phyloP scores from a whole-genome alignment of 2,329 filamentous ascomycete genomes.

The Lithohypha guttulata region DNA sequence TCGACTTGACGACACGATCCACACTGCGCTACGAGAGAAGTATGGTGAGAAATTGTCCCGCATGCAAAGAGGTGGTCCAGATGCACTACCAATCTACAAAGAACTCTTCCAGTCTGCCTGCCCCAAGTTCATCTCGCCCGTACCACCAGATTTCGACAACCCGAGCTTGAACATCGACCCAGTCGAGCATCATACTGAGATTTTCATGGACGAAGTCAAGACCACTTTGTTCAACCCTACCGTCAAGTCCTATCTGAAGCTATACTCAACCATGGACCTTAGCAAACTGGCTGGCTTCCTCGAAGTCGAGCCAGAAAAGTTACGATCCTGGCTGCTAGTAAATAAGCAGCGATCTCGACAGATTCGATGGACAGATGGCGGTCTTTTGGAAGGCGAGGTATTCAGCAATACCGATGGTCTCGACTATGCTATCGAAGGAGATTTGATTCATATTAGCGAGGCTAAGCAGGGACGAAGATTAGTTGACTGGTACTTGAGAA shows the following conservation, averaged over 20 bases:
- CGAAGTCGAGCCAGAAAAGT: conserved; percentile 90
- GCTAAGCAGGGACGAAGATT: conserved; percentile 95
- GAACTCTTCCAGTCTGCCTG: conserved; percentile 96
- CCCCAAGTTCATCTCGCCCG: conserved; percentile 98
- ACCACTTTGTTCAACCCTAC: conserved; percentile 96
- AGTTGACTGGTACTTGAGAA: conserved; percentile 98
- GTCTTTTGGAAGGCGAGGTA: conserved; percentile 80
- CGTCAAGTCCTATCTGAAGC: conserved; percentile 94
- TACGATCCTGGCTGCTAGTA: conserved; percentile 85
- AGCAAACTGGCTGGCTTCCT: conserved; percentile 97
- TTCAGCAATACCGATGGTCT: conserved; percentile 83
- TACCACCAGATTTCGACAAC: conserved; percentile 95
- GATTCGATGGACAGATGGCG: conserved; percentile 83
- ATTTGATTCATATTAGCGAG: conserved; percentile 97
- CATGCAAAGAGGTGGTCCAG: conserved; percentile 90
- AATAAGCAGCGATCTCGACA: conserved; percentile 99
- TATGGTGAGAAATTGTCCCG: conserved; percentile 96
- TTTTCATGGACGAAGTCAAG: conserved; percentile 99
- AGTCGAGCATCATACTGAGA: conserved; percentile 87
- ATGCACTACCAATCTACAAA: conserved; percentile 92
- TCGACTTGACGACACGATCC: conserved; percentile 95
- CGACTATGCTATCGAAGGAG: conserved; percentile 93
- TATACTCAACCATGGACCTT: conserved; percentile 99
- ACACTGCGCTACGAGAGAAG: conserved; percentile 95
- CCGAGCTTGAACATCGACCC: conserved; percentile 92